phyloP scores from a whole-genome alignment of 1,284 basidiomycete genomes.

The Chalciporus sp. region DNA sequence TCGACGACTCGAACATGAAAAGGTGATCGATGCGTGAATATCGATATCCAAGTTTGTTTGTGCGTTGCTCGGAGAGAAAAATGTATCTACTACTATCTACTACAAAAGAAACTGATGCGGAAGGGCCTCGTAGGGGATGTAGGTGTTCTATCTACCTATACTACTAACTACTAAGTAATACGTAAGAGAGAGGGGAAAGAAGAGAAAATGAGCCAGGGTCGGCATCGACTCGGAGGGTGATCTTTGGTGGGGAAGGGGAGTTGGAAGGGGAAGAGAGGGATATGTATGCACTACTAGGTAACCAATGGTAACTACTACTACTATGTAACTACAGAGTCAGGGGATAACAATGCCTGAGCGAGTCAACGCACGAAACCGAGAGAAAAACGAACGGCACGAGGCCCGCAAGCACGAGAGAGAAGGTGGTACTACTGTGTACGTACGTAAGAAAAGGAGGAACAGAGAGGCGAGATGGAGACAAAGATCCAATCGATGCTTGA shows the following conservation, averaged over 20 bases:
- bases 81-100: conserved; percentile 50
- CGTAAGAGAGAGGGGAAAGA: conserved; percentile 37
- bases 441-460: conserved; percentile 7
- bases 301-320: conserved; percentile 35
- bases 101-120: conserved; percentile 23
- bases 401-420: not conserved
- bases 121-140: conserved; percentile 31
- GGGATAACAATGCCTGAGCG: not conserved
- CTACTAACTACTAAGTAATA: conserved; percentile 44
- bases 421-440: conserved; percentile 20
- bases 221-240: not conserved
- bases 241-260: not conserved
- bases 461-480: conserved; percentile 3
- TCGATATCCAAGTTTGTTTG: conserved; percentile 18
- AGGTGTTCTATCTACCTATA: conserved; percentile 48
- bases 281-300: conserved; percentile 29
- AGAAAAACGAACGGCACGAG: conserved; percentile 3
- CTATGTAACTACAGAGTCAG: conserved; percentile 34
- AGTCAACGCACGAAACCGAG: conserved; percentile 25
- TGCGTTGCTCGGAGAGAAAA: conserved; percentile 27
- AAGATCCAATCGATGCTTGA: conserved; percentile 29
- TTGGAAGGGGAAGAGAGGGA: not conserved
- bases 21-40: conserved; percentile 4
- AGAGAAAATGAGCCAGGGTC: conserved; percentile 11
- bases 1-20: not conserved